Conservation (phyloP, 2,329 filamentous ascomycete genomes). For the Ophiostoma ulmi region DNA sequence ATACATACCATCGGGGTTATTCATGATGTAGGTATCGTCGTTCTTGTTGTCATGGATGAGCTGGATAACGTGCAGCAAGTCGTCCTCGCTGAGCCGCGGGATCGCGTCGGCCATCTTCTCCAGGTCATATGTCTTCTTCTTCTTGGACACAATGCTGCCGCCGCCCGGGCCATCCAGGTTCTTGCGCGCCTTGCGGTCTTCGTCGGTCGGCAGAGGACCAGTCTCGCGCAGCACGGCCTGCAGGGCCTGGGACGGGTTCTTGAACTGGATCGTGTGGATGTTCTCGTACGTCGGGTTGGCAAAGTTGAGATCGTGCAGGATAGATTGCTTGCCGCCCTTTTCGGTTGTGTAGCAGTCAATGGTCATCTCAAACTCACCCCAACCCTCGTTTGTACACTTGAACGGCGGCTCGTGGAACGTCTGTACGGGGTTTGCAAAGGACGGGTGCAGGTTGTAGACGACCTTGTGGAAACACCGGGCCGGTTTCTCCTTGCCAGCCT, state of each 20-base stretch:
- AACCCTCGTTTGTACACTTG: constrained; percentile 85
- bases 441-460: constrained; percentile 87
- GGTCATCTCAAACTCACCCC: constrained; percentile 96
- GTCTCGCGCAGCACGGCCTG: constrained; percentile 74
- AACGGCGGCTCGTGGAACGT: constrained; percentile 82
- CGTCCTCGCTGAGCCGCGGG: constrained; percentile 84
- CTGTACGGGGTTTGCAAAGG: constrained; percentile 81
- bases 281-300: constrained; percentile 73
- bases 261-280: constrained; percentile 76
- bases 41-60: constrained; percentile 97
- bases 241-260: constrained; percentile 85
- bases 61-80: constrained; percentile 89
- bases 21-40: constrained; percentile 91
- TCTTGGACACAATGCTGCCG: constrained; percentile 46
- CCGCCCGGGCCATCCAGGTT: constrained; percentile 49
- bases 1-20: constrained; percentile 78
- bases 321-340: constrained; percentile 73
- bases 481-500: constrained; percentile 75
- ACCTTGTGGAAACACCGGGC: constrained; percentile 88
- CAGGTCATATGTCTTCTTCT: constrained; percentile 70
- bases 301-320: constrained; percentile 92
- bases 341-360: constrained; percentile 79
- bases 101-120: constrained; percentile 94
- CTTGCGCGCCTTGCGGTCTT: constrained; percentile 61
- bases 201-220: constrained; percentile 74